Evolutionary conservation across 805 yeast genomes (phyloP).

Genomic region (Cyberlindnera saturnus): DNA sequence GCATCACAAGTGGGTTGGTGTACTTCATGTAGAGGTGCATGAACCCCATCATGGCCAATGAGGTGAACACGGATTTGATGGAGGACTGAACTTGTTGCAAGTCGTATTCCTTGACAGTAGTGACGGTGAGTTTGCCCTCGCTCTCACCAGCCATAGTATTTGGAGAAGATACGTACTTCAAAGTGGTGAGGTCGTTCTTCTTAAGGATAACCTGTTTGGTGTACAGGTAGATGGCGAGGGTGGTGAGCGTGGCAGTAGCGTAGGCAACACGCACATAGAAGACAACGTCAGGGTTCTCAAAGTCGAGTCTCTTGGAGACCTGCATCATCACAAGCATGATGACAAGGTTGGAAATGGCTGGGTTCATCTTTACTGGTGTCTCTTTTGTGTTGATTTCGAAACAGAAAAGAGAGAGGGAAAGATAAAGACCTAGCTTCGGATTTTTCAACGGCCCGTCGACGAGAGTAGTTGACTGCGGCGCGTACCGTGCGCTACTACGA

Average conservation of each 20-base stretch:
- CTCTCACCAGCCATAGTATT: slow-evolving; percentile 71
- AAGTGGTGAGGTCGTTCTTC: slow-evolving; percentile 85
- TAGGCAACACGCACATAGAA: slow-evolving; percentile 73
- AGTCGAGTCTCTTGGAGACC: slow-evolving; percentile 79
- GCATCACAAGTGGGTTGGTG: slow-evolving; percentile 95
- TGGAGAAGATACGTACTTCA: slow-evolving; percentile 87
- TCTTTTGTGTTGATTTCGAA: background rate
- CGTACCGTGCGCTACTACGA: too few species aligned
- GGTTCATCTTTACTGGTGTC: slow-evolving; percentile 50
- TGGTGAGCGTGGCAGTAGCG: slow-evolving; percentile 55
- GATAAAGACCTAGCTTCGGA: background rate
- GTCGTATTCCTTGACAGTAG: slow-evolving; percentile 94
- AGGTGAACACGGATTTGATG: slow-evolving; percentile 78
- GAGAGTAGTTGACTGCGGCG: background rate
- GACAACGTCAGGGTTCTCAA: slow-evolving; percentile 74
- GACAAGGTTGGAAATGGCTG: slow-evolving; percentile 79
- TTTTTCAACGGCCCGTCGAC: background rate
- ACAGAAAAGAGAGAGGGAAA: background rate
- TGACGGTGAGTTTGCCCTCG: slow-evolving; percentile 69
- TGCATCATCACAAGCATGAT: slow-evolving; percentile 97
- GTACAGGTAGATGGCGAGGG: slow-evolving; percentile 61
- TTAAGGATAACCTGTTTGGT: slow-evolving; percentile 53
- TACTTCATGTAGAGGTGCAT: slow-evolving; percentile 97
- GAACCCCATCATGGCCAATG: slow-evolving; percentile 95
- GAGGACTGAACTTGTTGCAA: slow-evolving; percentile 75